Conservation (phyloP, 2,329 filamentous ascomycete species). For the Cadophora sp. region DNA sequence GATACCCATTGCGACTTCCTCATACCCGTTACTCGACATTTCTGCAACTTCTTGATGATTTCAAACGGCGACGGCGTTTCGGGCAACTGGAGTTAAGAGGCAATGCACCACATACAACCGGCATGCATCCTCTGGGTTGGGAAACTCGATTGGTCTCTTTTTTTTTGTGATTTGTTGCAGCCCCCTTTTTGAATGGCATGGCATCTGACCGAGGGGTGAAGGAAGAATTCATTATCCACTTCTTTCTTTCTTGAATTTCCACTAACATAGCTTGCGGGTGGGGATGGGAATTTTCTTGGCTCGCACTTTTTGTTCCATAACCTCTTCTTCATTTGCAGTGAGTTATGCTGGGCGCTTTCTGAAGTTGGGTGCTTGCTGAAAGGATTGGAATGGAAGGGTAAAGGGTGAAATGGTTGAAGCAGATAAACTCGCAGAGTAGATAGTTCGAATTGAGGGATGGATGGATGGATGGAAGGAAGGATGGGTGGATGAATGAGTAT, state of each 20-base stretch:
- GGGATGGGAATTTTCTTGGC: not conserved
- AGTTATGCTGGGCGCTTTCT: constrained; percentile 2
- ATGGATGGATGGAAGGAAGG: not conserved
- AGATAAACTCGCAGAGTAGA: not conserved
- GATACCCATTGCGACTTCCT: constrained; percentile 31
- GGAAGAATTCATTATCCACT: not conserved
- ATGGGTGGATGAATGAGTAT: not conserved
- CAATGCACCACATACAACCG: constrained; percentile 4
- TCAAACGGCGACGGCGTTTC: constrained; percentile 22
- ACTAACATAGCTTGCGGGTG: constrained; percentile 15
- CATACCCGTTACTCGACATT: constrained; percentile 15
- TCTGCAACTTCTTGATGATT: constrained; percentile 14
- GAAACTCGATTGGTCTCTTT: not conserved
- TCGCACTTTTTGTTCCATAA: not conserved
- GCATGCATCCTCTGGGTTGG: constrained; percentile 9
- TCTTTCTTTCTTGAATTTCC: not conserved
- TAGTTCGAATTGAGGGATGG: not conserved
- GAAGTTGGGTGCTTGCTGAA: not conserved
- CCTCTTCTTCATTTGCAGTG: not conserved
- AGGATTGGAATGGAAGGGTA: too few relatives aligned
- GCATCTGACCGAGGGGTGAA: not conserved
- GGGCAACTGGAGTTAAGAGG: constrained; percentile 12
- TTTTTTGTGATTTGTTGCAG: not conserved
- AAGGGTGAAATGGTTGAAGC: not conserved
- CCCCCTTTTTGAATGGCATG: constrained; percentile 2